Conservation (phyloP, 257 asterid species). For the Solanum rostratum region DNA sequence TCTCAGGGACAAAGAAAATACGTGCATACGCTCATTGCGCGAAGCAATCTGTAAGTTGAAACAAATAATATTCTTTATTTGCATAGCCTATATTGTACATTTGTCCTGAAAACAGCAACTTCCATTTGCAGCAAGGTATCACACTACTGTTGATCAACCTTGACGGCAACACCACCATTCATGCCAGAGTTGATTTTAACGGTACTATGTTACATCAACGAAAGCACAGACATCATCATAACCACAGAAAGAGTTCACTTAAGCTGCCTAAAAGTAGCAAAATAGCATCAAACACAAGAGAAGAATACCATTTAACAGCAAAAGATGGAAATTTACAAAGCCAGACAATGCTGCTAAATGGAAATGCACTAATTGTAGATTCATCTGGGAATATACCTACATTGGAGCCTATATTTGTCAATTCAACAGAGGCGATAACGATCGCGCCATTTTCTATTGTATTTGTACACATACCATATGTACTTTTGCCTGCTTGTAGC, state of each 20-base stretch:
- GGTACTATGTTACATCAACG: slow-evolving; percentile 6
- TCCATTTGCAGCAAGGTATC: slow-evolving; percentile 54
- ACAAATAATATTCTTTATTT: not conserved
- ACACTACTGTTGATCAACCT: slow-evolving; percentile 65
- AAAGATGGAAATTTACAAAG: slow-evolving; percentile 60
- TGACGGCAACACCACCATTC: slow-evolving; percentile 37
- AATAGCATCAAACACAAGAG: slow-evolving; percentile 23
- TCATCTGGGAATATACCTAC: slow-evolving; percentile 43
- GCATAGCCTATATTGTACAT: not conserved
- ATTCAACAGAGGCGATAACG: slow-evolving; percentile 40
- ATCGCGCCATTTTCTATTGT: slow-evolving; percentile 68
- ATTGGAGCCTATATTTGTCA: slow-evolving; percentile 31
- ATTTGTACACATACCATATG: slow-evolving; percentile 55
- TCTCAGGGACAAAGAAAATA: slow-evolving; percentile 36
- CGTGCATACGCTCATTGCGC: slow-evolving; percentile 83
- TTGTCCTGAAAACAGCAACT: not conserved
- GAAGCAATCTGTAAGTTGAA: slow-evolving; percentile 53
- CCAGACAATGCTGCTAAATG: slow-evolving; percentile 59
- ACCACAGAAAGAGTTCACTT: slow-evolving; percentile 4
- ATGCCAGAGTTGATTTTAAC: slow-evolving; percentile 21
- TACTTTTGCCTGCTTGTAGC: slow-evolving; percentile 48
- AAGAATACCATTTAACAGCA: slow-evolving; percentile 83
- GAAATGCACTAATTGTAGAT: slow-evolving; percentile 36
- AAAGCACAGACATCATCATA: slow-evolving; percentile 23
- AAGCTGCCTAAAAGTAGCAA: slow-evolving; percentile 9